Conservation (phyloP, 306 rosid genomes). For the Alnus rubra region DNA sequence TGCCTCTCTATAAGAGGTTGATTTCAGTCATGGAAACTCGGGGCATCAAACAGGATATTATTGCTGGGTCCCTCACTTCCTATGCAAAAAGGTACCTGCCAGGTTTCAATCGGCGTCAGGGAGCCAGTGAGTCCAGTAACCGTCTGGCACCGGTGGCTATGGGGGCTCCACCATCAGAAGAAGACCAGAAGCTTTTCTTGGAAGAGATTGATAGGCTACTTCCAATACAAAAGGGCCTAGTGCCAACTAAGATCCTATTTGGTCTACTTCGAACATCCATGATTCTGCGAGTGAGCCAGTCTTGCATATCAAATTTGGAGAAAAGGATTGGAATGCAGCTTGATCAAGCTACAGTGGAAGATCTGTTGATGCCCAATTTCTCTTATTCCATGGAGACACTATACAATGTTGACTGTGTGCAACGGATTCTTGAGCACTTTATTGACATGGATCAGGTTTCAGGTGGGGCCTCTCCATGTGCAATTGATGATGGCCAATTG, state of each 20-base stretch:
- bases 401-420: slow-evolving; percentile 92
- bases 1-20: slow-evolving; percentile 78
- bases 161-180: slow-evolving; percentile 77
- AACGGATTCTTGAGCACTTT: slow-evolving; percentile 86
- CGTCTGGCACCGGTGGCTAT: slow-evolving; percentile 50
- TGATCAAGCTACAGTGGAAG: slow-evolving; percentile 92
- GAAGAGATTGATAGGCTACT: slow-evolving; percentile 81
- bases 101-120: slow-evolving; percentile 80
- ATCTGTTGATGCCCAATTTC: slow-evolving; percentile 93
- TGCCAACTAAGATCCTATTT: slow-evolving; percentile 69
- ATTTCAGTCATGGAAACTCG: slow-evolving; percentile 85
- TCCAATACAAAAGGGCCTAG: slow-evolving; percentile 79
- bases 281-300: slow-evolving; percentile 71
- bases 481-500: slow-evolving; percentile 74
- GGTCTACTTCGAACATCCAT: slow-evolving; percentile 91
- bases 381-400: slow-evolving; percentile 95
- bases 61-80: slow-evolving; percentile 81
- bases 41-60: slow-evolving; percentile 74
- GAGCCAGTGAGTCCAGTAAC: slow-evolving; percentile 57
- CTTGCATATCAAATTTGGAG: slow-evolving; percentile 80
- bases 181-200: slow-evolving; percentile 73
- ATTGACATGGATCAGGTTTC: slow-evolving; percentile 74
- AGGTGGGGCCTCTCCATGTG: slow-evolving; percentile 81
- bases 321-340: slow-evolving; percentile 88
- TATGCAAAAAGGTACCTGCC: slow-evolving; percentile 86